These are phyloP conservation scores for Parastagonospora nodorum DNA, from an alignment of 2,329 filamentous ascomycete species.

Conservation along the genomic window DNA sequence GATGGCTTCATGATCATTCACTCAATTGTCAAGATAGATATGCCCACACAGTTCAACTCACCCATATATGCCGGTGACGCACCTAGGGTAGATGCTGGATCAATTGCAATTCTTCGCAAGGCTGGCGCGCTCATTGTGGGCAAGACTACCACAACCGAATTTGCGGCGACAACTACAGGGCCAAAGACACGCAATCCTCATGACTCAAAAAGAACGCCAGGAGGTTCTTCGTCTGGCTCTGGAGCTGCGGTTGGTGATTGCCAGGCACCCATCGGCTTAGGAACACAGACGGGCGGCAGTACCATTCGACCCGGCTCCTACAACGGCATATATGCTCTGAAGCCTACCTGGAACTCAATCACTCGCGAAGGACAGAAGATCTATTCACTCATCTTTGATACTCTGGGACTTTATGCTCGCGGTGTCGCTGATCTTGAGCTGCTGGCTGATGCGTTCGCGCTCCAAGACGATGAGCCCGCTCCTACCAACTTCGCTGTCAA, in stretches of 20 bases:
- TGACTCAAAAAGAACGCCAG: constrained; percentile 60
- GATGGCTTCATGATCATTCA: background rate
- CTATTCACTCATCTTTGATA: constrained; percentile 65
- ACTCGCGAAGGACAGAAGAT: constrained; percentile 66
- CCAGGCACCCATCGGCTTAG: constrained; percentile 65
- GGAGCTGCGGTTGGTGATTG: constrained; percentile 69
- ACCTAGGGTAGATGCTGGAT: constrained; percentile 58
- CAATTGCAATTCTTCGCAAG: constrained; percentile 57
- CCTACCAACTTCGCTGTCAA: constrained; percentile 44
- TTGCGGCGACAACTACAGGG: constrained; percentile 62
- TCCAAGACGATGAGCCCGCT: constrained; percentile 56
- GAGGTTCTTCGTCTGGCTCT: constrained; percentile 70
- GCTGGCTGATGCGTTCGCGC: constrained; percentile 58
- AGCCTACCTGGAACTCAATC: constrained; percentile 69
- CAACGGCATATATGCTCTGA: constrained; percentile 68
- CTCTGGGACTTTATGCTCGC: constrained; percentile 65
- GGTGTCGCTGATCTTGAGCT: constrained; percentile 63
- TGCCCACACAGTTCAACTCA: constrained; percentile 64
- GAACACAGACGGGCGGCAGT: constrained; percentile 70
- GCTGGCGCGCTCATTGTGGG: constrained; percentile 63
- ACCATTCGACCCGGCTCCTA: constrained; percentile 68
- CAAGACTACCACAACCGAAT: constrained; percentile 67
- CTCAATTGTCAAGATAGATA: constrained; percentile 41
- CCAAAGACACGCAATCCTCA: constrained; percentile 64
- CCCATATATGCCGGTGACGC: constrained; percentile 56